Base-by-base conservation (phyloP, 2,329 filamentous ascomycete genomes). In the Tolypocladium pustulatum region DNA sequence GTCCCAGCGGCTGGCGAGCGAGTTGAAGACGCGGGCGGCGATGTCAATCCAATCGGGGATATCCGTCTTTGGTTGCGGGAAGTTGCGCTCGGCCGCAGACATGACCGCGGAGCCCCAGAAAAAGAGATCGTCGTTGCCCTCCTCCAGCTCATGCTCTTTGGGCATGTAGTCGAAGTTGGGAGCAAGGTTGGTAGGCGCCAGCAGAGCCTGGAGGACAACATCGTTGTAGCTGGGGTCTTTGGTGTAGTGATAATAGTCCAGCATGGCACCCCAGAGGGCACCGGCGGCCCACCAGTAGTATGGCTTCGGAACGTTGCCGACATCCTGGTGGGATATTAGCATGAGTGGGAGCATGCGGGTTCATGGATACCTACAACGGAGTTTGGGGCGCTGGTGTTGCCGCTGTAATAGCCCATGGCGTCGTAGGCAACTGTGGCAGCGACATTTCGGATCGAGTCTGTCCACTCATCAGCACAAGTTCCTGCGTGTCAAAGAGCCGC, bases 41-140 rank as follows among this genome's bases (percentile, higher is more conserved):
- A 94, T 78, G 30, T 86, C 76, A 22, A 89, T 76, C 83, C 87
- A 91, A 10, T 80, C 75, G 0, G 86, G 86, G 41, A 82, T 72
- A 20, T 69, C 69, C 10, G 72, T 65, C n/a, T 84, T 75, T 9
- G 85, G 81, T 62, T 86, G 79, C 1, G 87, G 83, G 59, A 86
- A 87, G 68, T 84, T 82, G 61, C 83, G 79, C 71, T 91, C 88
- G 3, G 87, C 83, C 0, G 88, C 88, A 6, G 84, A 76, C 69
- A 91, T 80, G 61, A 84, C 80, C 17, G 84, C 79, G 32, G 89
- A 84, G 13, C 80, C 84, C 88, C 88, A 91, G 68, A 90, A 90
- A 37, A 83, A 84, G 67, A 90, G 85, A 67, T 91, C 88, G 64
- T 90, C 88, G 63, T 90, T 91, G 57, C 87, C 87, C 69, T 88